Conservation (phyloP, 768 basidiomycete genomes). For the Suillus alpinus region DNA sequence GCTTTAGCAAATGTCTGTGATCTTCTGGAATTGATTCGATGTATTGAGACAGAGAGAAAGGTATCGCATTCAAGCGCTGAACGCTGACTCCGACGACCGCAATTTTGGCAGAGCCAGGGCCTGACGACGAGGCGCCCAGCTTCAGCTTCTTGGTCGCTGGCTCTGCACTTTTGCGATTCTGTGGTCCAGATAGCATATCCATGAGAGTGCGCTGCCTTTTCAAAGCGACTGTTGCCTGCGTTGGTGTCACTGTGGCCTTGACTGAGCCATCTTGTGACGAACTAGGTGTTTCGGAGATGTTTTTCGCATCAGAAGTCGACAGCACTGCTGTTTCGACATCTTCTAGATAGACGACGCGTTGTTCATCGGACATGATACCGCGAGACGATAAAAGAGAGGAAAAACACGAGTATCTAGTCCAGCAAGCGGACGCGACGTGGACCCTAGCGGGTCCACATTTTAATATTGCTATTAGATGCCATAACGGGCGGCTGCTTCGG, state of each 20-base stretch:
- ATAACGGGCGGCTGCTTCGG: conserved; percentile 1
- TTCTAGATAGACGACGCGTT: conserved; percentile 41
- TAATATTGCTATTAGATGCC: background rate
- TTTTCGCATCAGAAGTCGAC: conserved; percentile 5
- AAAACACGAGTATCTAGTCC: background rate
- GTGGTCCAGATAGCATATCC: conserved; percentile 55
- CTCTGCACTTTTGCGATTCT: conserved; percentile 20
- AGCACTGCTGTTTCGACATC: conserved; percentile 36
- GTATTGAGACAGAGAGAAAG: conserved; percentile 61
- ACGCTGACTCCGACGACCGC: conserved; percentile 11
- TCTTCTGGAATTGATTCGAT: conserved; percentile 54
- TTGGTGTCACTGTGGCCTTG: conserved; percentile 13
- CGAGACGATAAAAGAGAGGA: conserved; percentile 9
- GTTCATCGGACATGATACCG: conserved; percentile 22
- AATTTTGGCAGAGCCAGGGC: conserved; percentile 11
- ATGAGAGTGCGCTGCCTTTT: conserved; percentile 64
- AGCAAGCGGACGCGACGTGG: background rate
- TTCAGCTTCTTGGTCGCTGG: conserved; percentile 49
- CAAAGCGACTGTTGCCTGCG: conserved; percentile 20
- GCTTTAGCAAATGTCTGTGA: conserved; percentile 51
- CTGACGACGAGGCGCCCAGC: conserved; percentile 27
- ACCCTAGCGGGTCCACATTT: background rate
- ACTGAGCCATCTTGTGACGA: conserved; percentile 22
- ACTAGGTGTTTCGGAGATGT: conserved; percentile 15
- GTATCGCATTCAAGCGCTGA: conserved; percentile 57